Conservation (phyloP, 306 rosid genomes). For the Sicyos edulis region DNA sequence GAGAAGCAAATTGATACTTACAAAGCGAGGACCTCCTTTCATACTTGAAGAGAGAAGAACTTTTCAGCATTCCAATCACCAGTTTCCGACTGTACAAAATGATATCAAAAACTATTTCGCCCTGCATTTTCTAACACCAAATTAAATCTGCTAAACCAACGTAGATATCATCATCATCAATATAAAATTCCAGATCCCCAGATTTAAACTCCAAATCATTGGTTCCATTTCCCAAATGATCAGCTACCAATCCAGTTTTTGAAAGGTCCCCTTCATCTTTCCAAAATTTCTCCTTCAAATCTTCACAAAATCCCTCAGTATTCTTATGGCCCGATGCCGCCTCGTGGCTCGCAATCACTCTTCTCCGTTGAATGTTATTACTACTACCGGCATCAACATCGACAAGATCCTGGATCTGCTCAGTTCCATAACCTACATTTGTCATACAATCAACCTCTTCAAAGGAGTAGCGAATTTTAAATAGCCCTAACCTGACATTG, state of each 20-base stretch:
- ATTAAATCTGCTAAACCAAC: constrained; percentile 25
- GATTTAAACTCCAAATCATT: too few species aligned
- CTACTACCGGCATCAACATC: background rate
- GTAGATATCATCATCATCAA: constrained; percentile 40
- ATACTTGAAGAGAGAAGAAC: too few species aligned
- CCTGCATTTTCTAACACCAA: too few species aligned
- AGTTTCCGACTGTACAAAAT: too few species aligned
- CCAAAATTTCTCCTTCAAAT: background rate
- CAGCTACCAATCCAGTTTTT: too few species aligned
- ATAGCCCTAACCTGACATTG: constrained; percentile 31
- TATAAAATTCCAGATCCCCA: constrained; percentile 37
- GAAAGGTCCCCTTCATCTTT: too few species aligned
- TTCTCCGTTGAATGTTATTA: constrained; percentile 2
- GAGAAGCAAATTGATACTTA: too few species aligned
- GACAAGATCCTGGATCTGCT: background rate
- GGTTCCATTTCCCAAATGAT: too few species aligned
- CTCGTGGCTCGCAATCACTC: constrained; percentile 8
- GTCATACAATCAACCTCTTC: too few species aligned
- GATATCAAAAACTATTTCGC: too few species aligned
- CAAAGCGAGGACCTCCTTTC: too few species aligned
- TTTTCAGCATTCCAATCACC: too few species aligned
- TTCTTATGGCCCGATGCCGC: background rate
- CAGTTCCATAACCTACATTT: background rate
- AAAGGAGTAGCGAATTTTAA: constrained; percentile 27
- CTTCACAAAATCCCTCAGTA: background rate